Evolutionary conservation across 805 yeast genomes (phyloP).

Genomic region (Priceomyces fermenticarens): DNA sequence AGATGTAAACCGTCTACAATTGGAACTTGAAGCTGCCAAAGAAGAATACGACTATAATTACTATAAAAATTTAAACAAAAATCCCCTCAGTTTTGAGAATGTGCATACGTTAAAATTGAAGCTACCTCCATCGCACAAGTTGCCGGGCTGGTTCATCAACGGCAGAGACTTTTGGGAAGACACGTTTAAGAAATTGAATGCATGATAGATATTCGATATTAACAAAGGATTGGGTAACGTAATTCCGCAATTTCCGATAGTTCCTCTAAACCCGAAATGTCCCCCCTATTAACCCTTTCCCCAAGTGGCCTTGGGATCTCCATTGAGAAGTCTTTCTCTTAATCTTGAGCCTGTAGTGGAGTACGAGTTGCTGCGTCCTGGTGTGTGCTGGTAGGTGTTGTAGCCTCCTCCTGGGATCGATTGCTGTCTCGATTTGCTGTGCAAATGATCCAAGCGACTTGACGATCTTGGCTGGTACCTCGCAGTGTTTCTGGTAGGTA

Average conservation of each 20-base stretch:
- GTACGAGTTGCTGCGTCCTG: slow-evolving; percentile 21
- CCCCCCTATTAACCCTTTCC: neutral
- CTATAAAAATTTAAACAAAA: slow-evolving; percentile 40
- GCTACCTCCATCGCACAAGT: slow-evolving; percentile 58
- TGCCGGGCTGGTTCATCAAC: slow-evolving; percentile 74
- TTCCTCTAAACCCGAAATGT: neutral
- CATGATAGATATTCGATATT: too few species aligned
- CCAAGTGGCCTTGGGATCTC: neutral
- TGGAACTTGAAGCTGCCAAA: slow-evolving; percentile 13
- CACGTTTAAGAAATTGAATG: slow-evolving; percentile 19
- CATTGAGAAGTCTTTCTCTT: slow-evolving; percentile 25
- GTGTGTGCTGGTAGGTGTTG: slow-evolving; percentile 16
- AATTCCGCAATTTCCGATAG: neutral
- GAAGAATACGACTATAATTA: slow-evolving; percentile 31
- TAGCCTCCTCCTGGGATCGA: slow-evolving; percentile 32
- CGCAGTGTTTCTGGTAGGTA: slow-evolving; percentile 3
- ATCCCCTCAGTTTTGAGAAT: slow-evolving; percentile 28
- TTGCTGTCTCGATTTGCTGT: slow-evolving; percentile 39
- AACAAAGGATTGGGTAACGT: too few species aligned
- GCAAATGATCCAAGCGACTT: slow-evolving; percentile 37
- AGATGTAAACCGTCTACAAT: neutral
- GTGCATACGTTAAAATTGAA: slow-evolving; percentile 41
- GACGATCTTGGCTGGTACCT: slow-evolving; percentile 30
- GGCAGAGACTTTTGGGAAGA: slow-evolving; percentile 69
- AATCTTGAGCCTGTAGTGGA: slow-evolving; percentile 25